Base-by-base conservation (phyloP, 2,329 filamentous ascomycete species). In the Xylariales sp. region DNA sequence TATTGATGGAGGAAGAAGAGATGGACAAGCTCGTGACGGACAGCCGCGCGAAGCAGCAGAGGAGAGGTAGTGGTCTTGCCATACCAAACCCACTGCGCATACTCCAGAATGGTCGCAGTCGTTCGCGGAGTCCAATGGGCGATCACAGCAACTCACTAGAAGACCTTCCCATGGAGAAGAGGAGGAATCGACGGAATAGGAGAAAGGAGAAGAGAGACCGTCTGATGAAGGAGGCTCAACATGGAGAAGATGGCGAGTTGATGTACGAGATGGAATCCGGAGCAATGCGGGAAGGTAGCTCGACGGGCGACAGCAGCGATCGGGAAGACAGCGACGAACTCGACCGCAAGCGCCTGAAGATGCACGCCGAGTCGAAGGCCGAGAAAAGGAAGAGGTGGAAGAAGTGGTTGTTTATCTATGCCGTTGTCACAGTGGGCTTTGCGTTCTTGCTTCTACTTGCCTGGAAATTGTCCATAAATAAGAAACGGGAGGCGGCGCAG, bases 251-350 rank as follows among this genome's bases (percentile, higher is more conserved):
- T 50, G 82, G 84, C 27, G 78, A 82, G 60, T 69, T 94, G 55
- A 87, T 95, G 82, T 90, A 82, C 79, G 56, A 61, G 42, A 61
- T 61, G 84, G 90, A 96, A 62, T 84, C 89, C 58, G 88, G 88
- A 1, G 77, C 73, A 3, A 75, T 85, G 55, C 80, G 74, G 46
- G 80, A 84, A 35, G 82, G 83, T 40, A 86, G 76, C 57, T 71
- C 69, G 5, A 81, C 78, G 0, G 78, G 78, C 25, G 73, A 76
- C 1, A 82, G 76, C 61, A 80, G 74, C 69, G 67, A 83, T 53
- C 67, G 79, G 49, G 69, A 82, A 49, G 66, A 76, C 60, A 71
- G 82, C 68, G 68, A 76, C 54, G 66, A 82, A 60, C 54, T 78
- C 58, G 67, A 81, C 62, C 60, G 80, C 56, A 67, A 66, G 21